phyloP scores from a whole-genome alignment of 1,139 yeast genomes.

The Fermentozyma sake region DNA sequence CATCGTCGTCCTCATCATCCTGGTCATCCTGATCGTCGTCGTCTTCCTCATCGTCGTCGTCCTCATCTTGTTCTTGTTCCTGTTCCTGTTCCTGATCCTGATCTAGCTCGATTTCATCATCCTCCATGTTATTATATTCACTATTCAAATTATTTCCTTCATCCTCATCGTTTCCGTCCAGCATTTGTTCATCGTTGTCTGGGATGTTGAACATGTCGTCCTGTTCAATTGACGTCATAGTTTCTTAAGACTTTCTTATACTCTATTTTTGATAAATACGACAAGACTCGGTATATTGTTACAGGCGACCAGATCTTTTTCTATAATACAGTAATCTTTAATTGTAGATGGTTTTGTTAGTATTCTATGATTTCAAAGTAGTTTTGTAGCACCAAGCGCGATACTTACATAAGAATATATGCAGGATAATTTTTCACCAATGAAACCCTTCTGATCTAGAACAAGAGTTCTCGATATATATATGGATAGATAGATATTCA shows the following conservation, averaged over 20 bases:
- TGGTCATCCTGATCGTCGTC: slow-evolving; percentile 15
- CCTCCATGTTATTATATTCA: slow-evolving; percentile 10
- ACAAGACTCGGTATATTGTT: not conserved
- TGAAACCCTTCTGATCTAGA: too few species aligned
- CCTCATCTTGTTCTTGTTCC: slow-evolving; percentile 17
- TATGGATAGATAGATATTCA: too few species aligned
- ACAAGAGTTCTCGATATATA: too few species aligned
- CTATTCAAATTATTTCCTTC: slow-evolving; percentile 9
- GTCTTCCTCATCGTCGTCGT: slow-evolving; percentile 12
- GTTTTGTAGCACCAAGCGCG: too few species aligned
- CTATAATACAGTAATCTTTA: not conserved
- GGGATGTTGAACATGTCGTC: slow-evolving; percentile 14
- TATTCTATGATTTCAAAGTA: too few species aligned
- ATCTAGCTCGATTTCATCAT: slow-evolving; percentile 9
- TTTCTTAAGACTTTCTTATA: not conserved
- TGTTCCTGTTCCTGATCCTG: slow-evolving; percentile 12
- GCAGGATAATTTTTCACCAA: too few species aligned
- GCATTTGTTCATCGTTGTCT: slow-evolving; percentile 13
- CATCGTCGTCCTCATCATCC: slow-evolving; percentile 12
- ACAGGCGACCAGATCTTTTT: not conserved
- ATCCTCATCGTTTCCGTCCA: slow-evolving; percentile 12
- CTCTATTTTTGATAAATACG: not conserved
- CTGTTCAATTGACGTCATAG: slow-evolving; percentile 14
- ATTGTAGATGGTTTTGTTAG: slow-evolving; percentile 1
- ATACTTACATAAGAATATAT: too few species aligned